These are phyloP conservation scores for Aphanomyces euteiches DNA, from an alignment of 352 stramenopile species.

Conservation along the genomic window DNA sequence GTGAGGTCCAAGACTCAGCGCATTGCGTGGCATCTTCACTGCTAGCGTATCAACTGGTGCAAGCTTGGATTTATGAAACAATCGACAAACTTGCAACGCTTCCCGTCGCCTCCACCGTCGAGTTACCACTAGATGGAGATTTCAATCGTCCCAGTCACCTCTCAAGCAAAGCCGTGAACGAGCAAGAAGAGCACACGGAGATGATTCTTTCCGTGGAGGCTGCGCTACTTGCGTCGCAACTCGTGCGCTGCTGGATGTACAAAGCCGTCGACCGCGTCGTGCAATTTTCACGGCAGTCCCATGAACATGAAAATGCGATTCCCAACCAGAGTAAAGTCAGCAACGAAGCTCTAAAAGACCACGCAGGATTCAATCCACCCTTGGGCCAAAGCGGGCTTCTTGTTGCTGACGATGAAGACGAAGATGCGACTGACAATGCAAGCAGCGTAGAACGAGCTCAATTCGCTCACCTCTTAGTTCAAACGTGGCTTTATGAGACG, in stretches of 20 bases:
- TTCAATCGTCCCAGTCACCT: neutral
- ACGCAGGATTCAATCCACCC: no score
- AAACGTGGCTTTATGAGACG: conserved; percentile 13
- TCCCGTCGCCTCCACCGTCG: neutral
- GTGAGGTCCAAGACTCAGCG: neutral
- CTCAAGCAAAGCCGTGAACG: neutral
- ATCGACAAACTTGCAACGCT: neutral
- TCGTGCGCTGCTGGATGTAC: conserved; percentile 8
- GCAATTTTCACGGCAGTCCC: neutral
- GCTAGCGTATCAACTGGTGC: neutral
- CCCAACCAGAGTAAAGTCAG: no score
- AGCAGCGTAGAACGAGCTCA: no score
- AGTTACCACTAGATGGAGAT: neutral
- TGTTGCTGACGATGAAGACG: no score
- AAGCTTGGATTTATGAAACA: conserved; percentile 22
- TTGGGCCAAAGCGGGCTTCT: no score
- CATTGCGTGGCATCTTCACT: neutral
- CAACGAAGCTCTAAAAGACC: no score
- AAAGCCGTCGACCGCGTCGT: neutral
- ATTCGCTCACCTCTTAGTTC: conserved; percentile 1
- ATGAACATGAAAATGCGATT: neutral
- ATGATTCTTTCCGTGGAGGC: neutral
- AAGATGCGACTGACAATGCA: no score
- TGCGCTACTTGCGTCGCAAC: neutral
- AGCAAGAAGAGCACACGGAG: no score